These are phyloP conservation scores for Fusarium citri DNA, from an alignment of 2,329 filamentous ascomycete genomes.

Conservation along the genomic window DNA sequence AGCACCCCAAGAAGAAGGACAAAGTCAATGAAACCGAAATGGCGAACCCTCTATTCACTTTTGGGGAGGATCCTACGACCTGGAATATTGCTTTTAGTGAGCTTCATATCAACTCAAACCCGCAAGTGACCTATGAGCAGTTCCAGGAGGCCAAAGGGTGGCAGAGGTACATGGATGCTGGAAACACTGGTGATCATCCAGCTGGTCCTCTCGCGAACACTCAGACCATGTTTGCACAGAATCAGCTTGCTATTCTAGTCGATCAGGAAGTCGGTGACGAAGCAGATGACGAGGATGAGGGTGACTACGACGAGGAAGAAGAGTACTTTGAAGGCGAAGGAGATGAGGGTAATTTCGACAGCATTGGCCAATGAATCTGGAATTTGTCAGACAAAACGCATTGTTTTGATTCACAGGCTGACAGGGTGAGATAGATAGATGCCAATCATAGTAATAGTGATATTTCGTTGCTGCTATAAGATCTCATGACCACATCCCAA, in stretches of 20 bases:
- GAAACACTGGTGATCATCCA: background rate
- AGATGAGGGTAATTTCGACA: background rate
- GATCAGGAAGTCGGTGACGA: background rate
- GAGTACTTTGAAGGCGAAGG: background rate
- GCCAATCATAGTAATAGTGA: background rate
- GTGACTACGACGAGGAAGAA: conserved; percentile 1
- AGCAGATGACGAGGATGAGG: background rate
- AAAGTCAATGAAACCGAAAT: background rate
- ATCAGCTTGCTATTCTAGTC: background rate
- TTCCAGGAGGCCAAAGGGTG: background rate
- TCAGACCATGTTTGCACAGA: background rate
- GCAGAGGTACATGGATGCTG: conserved; percentile 3
- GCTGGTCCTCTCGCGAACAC: background rate
- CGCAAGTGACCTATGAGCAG: conserved; percentile 11
- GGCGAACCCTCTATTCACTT: background rate
- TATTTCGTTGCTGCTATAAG: background rate
- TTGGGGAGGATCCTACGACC: conserved; percentile 3
- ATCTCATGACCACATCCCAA: background rate
- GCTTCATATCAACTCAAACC: conserved; percentile 4
- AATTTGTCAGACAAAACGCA: background rate
- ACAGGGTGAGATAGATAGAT: background rate
- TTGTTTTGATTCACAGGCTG: background rate
- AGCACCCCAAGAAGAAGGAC: conserved; percentile 1
- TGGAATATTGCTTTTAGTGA: conserved; percentile 21
- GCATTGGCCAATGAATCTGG: background rate